These are phyloP conservation scores for Diaporthe citrichinensis DNA, from an alignment of 2,329 filamentous ascomycete species.

Conservation along the genomic window DNA sequence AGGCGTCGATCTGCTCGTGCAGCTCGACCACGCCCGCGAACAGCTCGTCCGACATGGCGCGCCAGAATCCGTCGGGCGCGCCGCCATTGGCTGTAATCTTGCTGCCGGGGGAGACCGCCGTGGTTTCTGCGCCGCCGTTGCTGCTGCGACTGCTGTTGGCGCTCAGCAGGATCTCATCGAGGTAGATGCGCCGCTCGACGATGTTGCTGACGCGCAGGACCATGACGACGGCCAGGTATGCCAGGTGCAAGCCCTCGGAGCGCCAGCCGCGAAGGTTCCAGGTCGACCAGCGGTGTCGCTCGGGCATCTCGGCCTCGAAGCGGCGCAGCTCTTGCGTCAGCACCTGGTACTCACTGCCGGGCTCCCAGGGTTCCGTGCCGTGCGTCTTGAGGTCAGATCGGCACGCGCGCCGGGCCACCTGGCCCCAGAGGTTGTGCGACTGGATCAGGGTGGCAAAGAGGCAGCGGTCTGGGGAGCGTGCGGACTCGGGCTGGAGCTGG, in stretches of 20 bases:
- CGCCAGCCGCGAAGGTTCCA: slow-evolving; percentile 56
- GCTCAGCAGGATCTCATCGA: slow-evolving; percentile 49
- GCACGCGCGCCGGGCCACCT: slow-evolving; percentile 50
- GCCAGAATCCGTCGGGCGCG: slow-evolving; percentile 48
- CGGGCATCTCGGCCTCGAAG: slow-evolving; percentile 51
- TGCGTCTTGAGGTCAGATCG: slow-evolving; percentile 38
- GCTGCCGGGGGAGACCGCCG: slow-evolving; percentile 39
- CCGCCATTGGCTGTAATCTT: neutral
- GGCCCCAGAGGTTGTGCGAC: slow-evolving; percentile 55
- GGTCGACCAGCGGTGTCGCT: slow-evolving; percentile 51
- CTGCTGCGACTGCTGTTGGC: slow-evolving; percentile 38
- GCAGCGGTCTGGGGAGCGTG: slow-evolving; percentile 47
- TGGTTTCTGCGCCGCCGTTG: neutral
- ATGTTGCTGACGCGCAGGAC: slow-evolving; percentile 55
- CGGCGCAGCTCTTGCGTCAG: slow-evolving; percentile 44
- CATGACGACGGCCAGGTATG: slow-evolving; percentile 54
- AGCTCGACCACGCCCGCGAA: slow-evolving; percentile 54
- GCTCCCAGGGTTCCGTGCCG: slow-evolving; percentile 45
- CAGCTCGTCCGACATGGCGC: slow-evolving; percentile 49
- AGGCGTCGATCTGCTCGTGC: slow-evolving; percentile 54
- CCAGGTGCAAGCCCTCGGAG: slow-evolving; percentile 52
- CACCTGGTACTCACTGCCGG: slow-evolving; percentile 46
- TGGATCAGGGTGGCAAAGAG: slow-evolving; percentile 56
- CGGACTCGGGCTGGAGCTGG: slow-evolving; percentile 45
- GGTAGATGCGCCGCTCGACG: slow-evolving; percentile 52